These are phyloP conservation scores for Nitzschia sp. DNA, from an alignment of 108 stramenopile species.

Conservation along the genomic window DNA sequence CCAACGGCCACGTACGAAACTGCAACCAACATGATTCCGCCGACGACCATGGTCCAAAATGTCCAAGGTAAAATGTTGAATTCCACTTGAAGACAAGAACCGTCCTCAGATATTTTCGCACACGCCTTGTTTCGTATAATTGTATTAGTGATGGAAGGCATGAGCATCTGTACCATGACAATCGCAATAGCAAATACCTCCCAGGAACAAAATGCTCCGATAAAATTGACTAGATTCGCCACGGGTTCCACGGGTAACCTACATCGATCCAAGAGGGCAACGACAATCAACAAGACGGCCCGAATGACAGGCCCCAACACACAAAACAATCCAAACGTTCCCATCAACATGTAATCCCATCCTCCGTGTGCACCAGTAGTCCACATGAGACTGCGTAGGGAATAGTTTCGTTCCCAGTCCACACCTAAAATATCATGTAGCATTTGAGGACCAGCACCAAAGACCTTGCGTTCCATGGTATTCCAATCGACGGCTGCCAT, in stretches of 20 bases:
- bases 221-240: slow-evolving; percentile 57
- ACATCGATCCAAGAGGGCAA: slow-evolving; percentile 30
- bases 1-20: slow-evolving; percentile 19
- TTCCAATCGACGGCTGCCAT: slow-evolving; percentile 50
- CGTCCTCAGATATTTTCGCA: slow-evolving; percentile 31
- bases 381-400: slow-evolving; percentile 63
- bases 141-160: slow-evolving; percentile 81
- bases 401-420: slow-evolving; percentile 67
- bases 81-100: slow-evolving; percentile 54
- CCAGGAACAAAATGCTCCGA: slow-evolving; percentile 88
- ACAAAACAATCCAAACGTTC: slow-evolving; percentile 75
- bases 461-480: slow-evolving; percentile 81
- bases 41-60: slow-evolving; percentile 35
- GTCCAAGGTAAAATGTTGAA: slow-evolving; percentile 40
- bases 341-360: slow-evolving; percentile 80
- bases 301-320: slow-evolving; percentile 51
- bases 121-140: slow-evolving; percentile 58
- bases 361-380: slow-evolving; percentile 84
- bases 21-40: slow-evolving; percentile 31
- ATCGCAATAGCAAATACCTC: slow-evolving; percentile 81
- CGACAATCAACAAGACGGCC: slow-evolving; percentile 32
- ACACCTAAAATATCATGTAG: slow-evolving; percentile 79
- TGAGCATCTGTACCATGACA: slow-evolving; percentile 77
- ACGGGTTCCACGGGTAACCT: neutral
- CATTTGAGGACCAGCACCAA: slow-evolving; percentile 71